Base-by-base conservation (phyloP, 2,329 filamentous ascomycete species). In the Chrysoporthe deuterocubensis region DNA sequence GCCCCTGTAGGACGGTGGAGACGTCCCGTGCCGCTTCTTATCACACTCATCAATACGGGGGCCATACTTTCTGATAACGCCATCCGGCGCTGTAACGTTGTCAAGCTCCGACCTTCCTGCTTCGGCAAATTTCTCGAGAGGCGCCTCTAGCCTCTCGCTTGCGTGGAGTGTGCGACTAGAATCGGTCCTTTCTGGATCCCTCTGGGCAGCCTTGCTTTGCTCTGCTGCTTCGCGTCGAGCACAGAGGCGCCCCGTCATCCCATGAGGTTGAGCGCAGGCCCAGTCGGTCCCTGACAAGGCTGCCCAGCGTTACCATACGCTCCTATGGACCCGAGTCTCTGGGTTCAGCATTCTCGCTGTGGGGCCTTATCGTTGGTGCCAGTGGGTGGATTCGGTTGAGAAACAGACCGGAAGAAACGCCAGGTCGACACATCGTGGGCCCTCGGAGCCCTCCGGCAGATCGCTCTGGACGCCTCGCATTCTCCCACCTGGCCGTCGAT, bases 31-130 rank as follows among this genome's bases (percentile, higher is more conserved):
- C 42, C 18, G 40, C 57, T 34, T 44, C 59, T 61, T 61, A 61
- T 61, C 59, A 48, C 21, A 21, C 18, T 16, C 42, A 44, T 61
- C 43, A 18, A 42, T 46, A 34, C 52, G 44, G 34, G 54, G 54
- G 16, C 8, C n/a, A n/a, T 40, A 43, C 26, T 26, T 26, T 26
- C n/a, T 66, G 64, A 66, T 62, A 66, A 66, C 58, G 48, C 58
- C 37, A 66, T 66, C 26, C 37, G 46, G 26, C 13, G 52, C 57
- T 66, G 64, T 62, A 66, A 66, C 58, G 64, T 66, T 57, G 14
- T 48, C 46, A 62, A 46, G 8, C 37, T 62, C 50, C 59, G 64
- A 66, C 64, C 58, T 66, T 57, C 64, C 64, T 57, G 16, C 18
- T 61, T 66, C 13, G 58, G 64, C 42, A 16, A 44, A 11, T 16